A percentile compares a stretch with the other conserved stretches of the same genome.
These are phyloP conservation scores for Ustilago nuda DNA, from an alignment of 1,284 basidiomycete genomes.

Conservation along the genomic window DNA sequence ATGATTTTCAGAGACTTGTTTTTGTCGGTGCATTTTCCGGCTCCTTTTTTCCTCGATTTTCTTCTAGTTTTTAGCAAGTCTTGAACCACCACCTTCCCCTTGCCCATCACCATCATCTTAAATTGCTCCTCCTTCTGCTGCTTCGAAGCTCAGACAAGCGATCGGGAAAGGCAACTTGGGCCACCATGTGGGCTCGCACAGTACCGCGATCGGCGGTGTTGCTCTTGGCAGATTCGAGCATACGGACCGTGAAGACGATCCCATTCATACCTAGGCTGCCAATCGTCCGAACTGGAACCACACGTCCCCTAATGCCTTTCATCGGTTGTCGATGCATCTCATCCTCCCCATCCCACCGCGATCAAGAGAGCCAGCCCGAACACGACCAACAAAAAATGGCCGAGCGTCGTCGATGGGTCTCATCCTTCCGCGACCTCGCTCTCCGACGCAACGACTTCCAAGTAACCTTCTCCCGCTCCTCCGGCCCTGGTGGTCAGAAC, in stretches of 20 bases:
- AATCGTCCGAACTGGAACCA: neutral
- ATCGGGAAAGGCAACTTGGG: neutral
- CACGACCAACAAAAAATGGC: constrained; percentile 29
- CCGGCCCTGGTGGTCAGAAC: constrained; percentile 56
- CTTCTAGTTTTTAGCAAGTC: neutral
- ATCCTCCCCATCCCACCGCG: neutral
- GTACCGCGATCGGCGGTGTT: neutral
- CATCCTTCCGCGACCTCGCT: constrained; percentile 18
- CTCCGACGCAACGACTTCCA: constrained; percentile 40
- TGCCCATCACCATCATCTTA: too few species aligned
- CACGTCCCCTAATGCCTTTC: neutral
- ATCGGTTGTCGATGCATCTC: neutral
- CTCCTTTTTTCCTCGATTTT: constrained; percentile 5
- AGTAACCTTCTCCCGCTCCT: constrained; percentile 48
- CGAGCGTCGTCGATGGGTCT: constrained; percentile 35
- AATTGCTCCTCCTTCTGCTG: too few species aligned
- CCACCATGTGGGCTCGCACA: neutral
- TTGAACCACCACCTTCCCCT: too few species aligned
- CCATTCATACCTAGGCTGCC: neutral
- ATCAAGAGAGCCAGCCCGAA: constrained; percentile 7
- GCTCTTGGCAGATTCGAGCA: neutral
- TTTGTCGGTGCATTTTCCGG: constrained; percentile 11
- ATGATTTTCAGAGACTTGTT: neutral
- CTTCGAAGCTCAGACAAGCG: too few species aligned
- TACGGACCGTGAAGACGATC: neutral